These are phyloP conservation scores for Rhodosporidiobolus sp. DNA, from an alignment of 768 basidiomycete genomes.

Conservation along the genomic window DNA sequence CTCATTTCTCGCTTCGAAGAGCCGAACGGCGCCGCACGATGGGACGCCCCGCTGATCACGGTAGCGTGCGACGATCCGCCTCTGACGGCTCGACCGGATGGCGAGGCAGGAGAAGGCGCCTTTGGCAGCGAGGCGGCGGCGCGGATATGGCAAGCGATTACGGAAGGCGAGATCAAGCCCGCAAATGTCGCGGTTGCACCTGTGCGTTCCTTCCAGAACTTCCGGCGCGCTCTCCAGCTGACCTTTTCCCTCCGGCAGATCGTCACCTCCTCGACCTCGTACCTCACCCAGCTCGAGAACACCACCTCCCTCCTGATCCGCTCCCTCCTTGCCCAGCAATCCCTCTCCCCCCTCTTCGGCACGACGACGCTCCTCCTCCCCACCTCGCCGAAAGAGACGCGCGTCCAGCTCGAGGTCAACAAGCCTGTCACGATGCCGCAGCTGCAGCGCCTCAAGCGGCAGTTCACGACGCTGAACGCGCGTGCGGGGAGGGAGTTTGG, in stretches of 20 bases:
- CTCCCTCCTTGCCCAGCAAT: constrained; percentile 66
- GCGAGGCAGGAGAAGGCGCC: background rate
- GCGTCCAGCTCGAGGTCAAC: constrained; percentile 52
- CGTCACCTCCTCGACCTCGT: constrained; percentile 79
- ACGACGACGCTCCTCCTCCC: constrained; percentile 58
- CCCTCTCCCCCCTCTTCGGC: constrained; percentile 53
- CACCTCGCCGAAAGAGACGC: constrained; percentile 48
- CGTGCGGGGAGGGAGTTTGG: constrained; percentile 58
- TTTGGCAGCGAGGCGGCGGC: constrained; percentile 44
- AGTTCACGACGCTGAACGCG: constrained; percentile 85
- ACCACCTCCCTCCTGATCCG: constrained; percentile 68
- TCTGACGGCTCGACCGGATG: background rate
- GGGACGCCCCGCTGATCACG: constrained; percentile 94
- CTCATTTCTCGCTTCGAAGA: constrained; percentile 87
- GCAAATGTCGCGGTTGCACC: constrained; percentile 78
- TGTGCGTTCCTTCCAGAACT: constrained; percentile 53
- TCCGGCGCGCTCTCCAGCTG: background rate
- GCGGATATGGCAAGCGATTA: constrained; percentile 76
- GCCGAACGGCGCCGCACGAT: constrained; percentile 95
- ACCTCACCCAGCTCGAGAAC: constrained; percentile 77
- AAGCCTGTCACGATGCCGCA: constrained; percentile 73
- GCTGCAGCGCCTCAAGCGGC: constrained; percentile 81
- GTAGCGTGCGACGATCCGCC: constrained; percentile 64
- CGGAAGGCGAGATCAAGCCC: constrained; percentile 73
- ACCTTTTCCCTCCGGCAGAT: constrained; percentile 54